Percentiles rank a stretch among this genome's conserved stretches.
phyloP scores from a whole-genome alignment of 2,329 filamentous ascomycete species.

The Arthrobotrys megalospora region DNA sequence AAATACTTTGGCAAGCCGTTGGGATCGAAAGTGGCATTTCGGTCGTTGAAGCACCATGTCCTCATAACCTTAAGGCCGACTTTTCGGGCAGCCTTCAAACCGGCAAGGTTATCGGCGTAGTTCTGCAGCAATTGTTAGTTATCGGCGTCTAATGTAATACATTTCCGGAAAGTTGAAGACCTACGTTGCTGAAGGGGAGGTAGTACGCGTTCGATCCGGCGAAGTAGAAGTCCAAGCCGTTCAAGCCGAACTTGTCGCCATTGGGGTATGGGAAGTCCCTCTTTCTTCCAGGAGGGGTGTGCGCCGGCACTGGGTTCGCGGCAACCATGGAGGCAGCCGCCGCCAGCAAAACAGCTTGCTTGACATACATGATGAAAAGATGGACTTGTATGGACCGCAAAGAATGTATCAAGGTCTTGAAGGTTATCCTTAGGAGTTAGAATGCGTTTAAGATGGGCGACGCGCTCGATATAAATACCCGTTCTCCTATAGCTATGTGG shows the following conservation, averaged over 20 bases:
- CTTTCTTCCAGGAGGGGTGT: constrained; percentile 59
- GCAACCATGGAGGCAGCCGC: constrained; percentile 54
- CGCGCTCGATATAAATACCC: constrained; percentile 53
- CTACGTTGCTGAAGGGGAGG: constrained; percentile 72
- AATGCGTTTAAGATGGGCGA: constrained; percentile 18
- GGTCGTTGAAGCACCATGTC: constrained; percentile 75
- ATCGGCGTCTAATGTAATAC: not conserved
- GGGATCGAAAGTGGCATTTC: constrained; percentile 70
- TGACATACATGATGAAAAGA: constrained; percentile 53
- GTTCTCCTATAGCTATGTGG: constrained; percentile 5
- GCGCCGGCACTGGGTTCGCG: constrained; percentile 55
- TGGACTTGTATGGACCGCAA: constrained; percentile 13
- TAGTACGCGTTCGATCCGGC: constrained; percentile 75
- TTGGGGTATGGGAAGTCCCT: constrained; percentile 68
- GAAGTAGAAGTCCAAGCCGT: constrained; percentile 73
- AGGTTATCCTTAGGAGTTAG: constrained; percentile 25
- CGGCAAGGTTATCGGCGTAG: constrained; percentile 70
- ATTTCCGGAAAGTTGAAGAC: constrained; percentile 51
- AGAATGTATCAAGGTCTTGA: constrained; percentile 31
- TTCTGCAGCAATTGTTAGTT: constrained; percentile 66
- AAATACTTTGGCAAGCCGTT: constrained; percentile 72
- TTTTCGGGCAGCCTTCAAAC: constrained; percentile 69
- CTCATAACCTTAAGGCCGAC: constrained; percentile 72
- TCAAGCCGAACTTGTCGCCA: constrained; percentile 71
- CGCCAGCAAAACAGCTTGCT: constrained; percentile 53